Conservation (phyloP, 1,139 yeast species). For the Magnusiomyces fungicola region DNA sequence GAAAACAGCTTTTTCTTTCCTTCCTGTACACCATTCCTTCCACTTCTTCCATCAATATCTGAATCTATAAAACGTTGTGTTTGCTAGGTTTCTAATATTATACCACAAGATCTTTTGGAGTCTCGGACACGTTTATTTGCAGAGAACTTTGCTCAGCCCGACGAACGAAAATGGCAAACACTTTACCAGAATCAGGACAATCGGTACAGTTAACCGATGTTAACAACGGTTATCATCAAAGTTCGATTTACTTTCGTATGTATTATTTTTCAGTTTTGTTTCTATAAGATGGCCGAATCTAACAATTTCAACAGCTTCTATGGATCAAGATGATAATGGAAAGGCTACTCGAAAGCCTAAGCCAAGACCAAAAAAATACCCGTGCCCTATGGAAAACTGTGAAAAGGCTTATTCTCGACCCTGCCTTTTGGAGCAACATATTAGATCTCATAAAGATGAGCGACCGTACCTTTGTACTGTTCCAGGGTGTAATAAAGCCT, state of each 20-base stretch:
- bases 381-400: conserved; percentile 60
- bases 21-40: too few relatives aligned
- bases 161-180: background rate
- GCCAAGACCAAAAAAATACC: conserved; percentile 49
- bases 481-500: conserved; percentile 53
- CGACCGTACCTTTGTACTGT: conserved; percentile 63
- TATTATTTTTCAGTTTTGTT: background rate
- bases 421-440: conserved; percentile 70
- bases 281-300: background rate
- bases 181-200: background rate
- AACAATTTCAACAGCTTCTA: background rate
- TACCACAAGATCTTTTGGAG: too few relatives aligned
- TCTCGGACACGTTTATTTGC: background rate
- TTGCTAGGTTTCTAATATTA: too few relatives aligned
- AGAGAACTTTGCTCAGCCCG: too few relatives aligned
- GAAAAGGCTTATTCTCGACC: conserved; percentile 75
- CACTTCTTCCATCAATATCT: too few relatives aligned
- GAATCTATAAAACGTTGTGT: too few relatives aligned
- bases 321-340: conserved; percentile 2
- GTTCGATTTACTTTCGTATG: conserved; percentile 1
- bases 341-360: conserved; percentile 15
- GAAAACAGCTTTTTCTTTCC: too few relatives aligned
- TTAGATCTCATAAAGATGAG: conserved; percentile 66
- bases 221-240: too few relatives aligned
- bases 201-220: background rate